Evolutionary conservation across 768 basidiomycete genomes (phyloP), one percentile per base, ranked within the genome.

Genomic region (Mycena vitilis): DNA sequence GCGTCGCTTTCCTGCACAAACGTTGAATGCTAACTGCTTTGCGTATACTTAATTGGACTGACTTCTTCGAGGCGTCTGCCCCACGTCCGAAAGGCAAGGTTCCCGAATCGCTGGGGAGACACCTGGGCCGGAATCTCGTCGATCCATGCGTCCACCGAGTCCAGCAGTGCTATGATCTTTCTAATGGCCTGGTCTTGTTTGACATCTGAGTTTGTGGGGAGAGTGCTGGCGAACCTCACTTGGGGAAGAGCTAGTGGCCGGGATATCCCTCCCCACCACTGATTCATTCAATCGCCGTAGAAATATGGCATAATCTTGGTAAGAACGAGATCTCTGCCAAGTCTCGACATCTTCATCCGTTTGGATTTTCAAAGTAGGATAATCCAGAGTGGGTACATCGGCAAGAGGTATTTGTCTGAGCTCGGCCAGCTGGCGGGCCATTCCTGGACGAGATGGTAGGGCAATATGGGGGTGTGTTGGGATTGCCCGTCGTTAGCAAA

Each of bases 71-170:
- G 83, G 40, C 90, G 86, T 60, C 84, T 81, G 0, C 93, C 92
- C 92, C 95, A 99, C 18, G 86, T 86, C 61, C 96, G 84, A 74
- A 98, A 99, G 0, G 94, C 91, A 20, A 96, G 87, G 78, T 98
- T 98, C 1, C 97, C 97, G 76, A 93, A 99, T 12, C 95, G 86
- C 72, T 98, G 96, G 7, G 92, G 87, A 10, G 90, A 87, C 45
- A 86, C 76, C 8, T 88, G 84, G 0, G 91, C 89, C 2, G 96
- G 96, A 11, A 96, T 92, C 34, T 91, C 89, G 44, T 92, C 88
- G 30, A 96, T 89, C 94, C 95, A 95, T 2, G 70, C 69, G 70
- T 90, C 88, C 48, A 98, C 79, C 13, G 83, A 82, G 66, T 91
- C 86, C 20, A 99, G 80, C 68, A 96, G 79, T 6, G 73, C 73